phyloP scores from a whole-genome alignment of 2,329 filamentous ascomycete species.

The Penicillium carneum region DNA sequence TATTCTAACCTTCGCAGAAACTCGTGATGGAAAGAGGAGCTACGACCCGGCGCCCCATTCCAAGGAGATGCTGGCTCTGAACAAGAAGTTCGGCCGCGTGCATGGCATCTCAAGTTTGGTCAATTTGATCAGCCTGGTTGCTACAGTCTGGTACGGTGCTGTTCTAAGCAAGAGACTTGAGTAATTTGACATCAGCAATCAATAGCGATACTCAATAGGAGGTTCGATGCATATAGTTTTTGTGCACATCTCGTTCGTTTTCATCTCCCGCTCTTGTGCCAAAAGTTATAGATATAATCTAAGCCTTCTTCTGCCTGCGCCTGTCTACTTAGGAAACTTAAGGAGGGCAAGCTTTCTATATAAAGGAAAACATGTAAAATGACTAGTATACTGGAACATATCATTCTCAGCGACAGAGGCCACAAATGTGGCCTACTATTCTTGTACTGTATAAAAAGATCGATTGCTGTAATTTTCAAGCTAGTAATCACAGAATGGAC shows the following conservation, averaged over 20 bases:
- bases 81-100: constrained; percentile 77
- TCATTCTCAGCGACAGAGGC: too few relatives aligned
- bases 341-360: too few relatives aligned
- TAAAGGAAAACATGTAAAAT: too few relatives aligned
- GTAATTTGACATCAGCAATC: constrained; percentile 14
- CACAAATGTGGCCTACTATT: too few relatives aligned
- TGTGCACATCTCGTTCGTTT: not conserved
- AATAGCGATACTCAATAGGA: not conserved
- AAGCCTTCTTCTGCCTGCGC: too few relatives aligned
- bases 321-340: too few relatives aligned
- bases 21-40: constrained; percentile 85
- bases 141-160: constrained; percentile 78
- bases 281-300: too few relatives aligned
- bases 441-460: too few relatives aligned
- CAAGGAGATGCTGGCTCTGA: constrained; percentile 80
- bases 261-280: not conserved
- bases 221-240: not conserved
- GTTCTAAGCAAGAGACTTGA: constrained; percentile 70
- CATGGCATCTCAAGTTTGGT: constrained; percentile 83
- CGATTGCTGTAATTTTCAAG: too few relatives aligned
- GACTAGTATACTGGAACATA: too few relatives aligned
- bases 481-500: not conserved
- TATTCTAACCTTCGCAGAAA: constrained; percentile 62
- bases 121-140: constrained; percentile 74
- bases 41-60: constrained; percentile 81